A percentile compares a stretch with the other conserved stretches of the same genome.
Conservation (phyloP, 306 rosid genomes). For the Ammopiptanthus mongolicus region DNA sequence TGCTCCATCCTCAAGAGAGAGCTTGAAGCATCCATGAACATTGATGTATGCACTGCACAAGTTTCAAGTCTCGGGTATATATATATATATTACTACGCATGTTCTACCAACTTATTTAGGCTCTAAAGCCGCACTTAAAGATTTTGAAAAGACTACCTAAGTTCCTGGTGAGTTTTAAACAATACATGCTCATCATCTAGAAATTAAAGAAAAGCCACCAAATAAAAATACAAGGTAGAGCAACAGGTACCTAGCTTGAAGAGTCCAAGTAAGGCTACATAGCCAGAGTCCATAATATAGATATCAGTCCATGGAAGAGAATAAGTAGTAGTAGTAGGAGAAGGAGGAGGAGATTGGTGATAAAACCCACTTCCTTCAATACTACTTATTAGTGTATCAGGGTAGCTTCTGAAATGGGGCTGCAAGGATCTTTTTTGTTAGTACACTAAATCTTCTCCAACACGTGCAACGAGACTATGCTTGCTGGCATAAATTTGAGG, state of each 20-base stretch:
- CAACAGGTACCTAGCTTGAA: constrained; percentile 25
- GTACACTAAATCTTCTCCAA: background rate
- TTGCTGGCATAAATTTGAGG: background rate
- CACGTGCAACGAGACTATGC: constrained; percentile 13
- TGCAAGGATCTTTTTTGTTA: background rate
- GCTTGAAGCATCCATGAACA: constrained; percentile 14
- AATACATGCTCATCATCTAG: constrained; percentile 5
- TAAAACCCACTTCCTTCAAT: constrained; percentile 41
- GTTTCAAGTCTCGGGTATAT: background rate
- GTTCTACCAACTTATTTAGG: constrained; percentile 35
- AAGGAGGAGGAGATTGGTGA: constrained; percentile 35
- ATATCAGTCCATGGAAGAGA: constrained; percentile 68
- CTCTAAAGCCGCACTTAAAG: constrained; percentile 16
- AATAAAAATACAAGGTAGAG: constrained; percentile 15
- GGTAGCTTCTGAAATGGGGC: background rate
- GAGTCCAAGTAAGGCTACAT: constrained; percentile 34
- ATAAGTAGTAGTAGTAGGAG: constrained; percentile 14
- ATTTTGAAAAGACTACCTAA: constrained; percentile 8
- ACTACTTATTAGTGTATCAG: constrained; percentile 27
- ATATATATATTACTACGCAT: too few species aligned
- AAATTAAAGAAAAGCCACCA: constrained; percentile 3
- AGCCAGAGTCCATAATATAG: too few species aligned
- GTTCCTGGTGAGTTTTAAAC: background rate
- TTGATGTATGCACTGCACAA: background rate
- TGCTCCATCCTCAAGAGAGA: constrained; percentile 24